Evolutionary conservation across 2,329 filamentous ascomycete species (phyloP), one percentile per base, ranked within the genome.

Genomic region (Cercospora brassicicola): DNA sequence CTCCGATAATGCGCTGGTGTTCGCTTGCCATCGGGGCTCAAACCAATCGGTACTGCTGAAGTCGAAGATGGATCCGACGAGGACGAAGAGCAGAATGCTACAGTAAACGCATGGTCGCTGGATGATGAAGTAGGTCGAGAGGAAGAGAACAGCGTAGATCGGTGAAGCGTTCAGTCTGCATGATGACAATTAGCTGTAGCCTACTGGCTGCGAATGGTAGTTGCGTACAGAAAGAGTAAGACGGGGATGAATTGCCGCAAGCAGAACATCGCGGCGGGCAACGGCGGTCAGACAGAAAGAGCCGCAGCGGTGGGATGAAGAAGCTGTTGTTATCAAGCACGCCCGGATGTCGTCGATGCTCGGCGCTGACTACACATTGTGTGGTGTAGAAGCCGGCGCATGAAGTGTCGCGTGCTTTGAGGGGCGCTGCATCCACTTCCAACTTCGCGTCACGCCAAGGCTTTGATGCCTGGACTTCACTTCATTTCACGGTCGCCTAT

Each of bases 81-180:
- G 92, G 75, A 98, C 93, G 72, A 97, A 87, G 59, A 99, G 92
- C 64, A 99, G 90, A 70, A 97, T 89, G 69, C 93, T 97, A 87
- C 95, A 99, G 86, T 99, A 99, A 9, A 97, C 90, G 84, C 95
- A 99, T 64, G 95, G 95, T 65, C 94, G 90, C 82, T 97, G 96
- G 76, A 99, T 89, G 82, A 96, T 92, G 85, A 97, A 98, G 72
- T 94, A 97, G 80, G 94, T 93, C 72, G 93, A 86, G 83, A 99
- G 79, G 78, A 84, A 84, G 77, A 84, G 80, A 69, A 83, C 73
- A 69, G 84, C 79, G 76, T 84, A 85, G 70, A 84, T 78, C 10
- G 83, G 83, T 4, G 82, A 82, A 31, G 82, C 81, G 70, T 65
- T 60, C 42, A 65, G 56, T 18, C 59, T 62, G 20, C 8, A 39